A percentile compares a stretch with the other conserved stretches of the same genome.
Evolutionary conservation across 2,329 filamentous ascomycete species (phyloP).

Genomic region (Paecilomyces formosus): DNA sequence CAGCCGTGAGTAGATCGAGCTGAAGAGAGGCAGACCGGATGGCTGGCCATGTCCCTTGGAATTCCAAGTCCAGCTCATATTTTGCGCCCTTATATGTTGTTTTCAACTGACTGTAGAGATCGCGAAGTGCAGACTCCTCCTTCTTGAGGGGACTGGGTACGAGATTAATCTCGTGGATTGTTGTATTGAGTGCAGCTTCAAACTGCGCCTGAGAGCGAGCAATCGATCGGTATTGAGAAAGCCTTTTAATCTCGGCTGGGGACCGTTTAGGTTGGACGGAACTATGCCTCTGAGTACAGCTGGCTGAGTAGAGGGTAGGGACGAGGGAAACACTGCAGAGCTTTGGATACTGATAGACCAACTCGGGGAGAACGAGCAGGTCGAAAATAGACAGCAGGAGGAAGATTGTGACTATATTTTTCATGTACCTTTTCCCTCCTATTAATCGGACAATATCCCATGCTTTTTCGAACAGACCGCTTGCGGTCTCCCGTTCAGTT

Average conservation of each 20-base stretch:
- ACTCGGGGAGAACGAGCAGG: slow-evolving; percentile 26
- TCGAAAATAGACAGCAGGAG: slow-evolving; percentile 17
- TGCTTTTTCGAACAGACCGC: slow-evolving; percentile 1
- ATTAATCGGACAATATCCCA: neutral
- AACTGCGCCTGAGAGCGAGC: slow-evolving; percentile 16
- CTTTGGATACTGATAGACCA: slow-evolving; percentile 23
- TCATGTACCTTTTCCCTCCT: neutral
- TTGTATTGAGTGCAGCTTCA: slow-evolving; percentile 20
- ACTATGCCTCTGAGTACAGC: slow-evolving; percentile 14
- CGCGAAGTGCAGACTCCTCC: slow-evolving; percentile 21
- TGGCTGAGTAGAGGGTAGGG: slow-evolving; percentile 19
- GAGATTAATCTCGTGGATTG: slow-evolving; percentile 17
- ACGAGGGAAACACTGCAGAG: slow-evolving; percentile 18
- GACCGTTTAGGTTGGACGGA: neutral
- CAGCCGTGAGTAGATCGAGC: slow-evolving; percentile 27
- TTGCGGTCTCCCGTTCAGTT: neutral
- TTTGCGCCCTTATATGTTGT: slow-evolving; percentile 19
- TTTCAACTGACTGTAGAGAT: slow-evolving; percentile 19
- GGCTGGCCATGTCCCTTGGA: slow-evolving; percentile 25
- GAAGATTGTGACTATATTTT: neutral
- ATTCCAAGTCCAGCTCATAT: slow-evolving; percentile 31
- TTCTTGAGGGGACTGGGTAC: slow-evolving; percentile 16
- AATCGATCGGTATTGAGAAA: slow-evolving; percentile 10
- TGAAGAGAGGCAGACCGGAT: slow-evolving; percentile 23
- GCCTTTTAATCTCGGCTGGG: neutral